Percentiles rank a stretch among this genome's conserved stretches.
phyloP scores from a whole-genome alignment of 2,329 filamentous ascomycete species.

The Cladosporium oxysporum region DNA sequence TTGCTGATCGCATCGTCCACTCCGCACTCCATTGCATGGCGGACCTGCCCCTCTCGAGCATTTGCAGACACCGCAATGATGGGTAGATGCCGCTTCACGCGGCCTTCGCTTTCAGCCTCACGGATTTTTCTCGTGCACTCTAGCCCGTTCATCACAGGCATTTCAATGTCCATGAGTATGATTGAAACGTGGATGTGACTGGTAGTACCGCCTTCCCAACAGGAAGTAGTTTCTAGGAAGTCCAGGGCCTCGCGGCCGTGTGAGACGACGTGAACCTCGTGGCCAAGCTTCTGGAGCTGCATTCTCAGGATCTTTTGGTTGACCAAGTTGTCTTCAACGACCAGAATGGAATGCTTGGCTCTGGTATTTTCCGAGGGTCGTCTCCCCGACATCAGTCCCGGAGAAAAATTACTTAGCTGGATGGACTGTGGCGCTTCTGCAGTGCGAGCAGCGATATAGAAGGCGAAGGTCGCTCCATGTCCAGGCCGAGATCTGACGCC shows the following conservation, averaged over 20 bases:
- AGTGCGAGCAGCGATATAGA: conserved; percentile 59
- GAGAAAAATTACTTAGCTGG: not conserved
- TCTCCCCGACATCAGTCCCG: not conserved
- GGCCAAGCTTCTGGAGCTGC: conserved; percentile 30
- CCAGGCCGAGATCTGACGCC: conserved; percentile 62
- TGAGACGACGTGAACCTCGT: conserved; percentile 28
- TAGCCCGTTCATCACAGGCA: conserved; percentile 36
- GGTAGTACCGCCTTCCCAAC: conserved; percentile 9
- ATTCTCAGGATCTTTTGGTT: conserved; percentile 34
- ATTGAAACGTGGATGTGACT: conserved; percentile 24
- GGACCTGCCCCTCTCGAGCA: conserved; percentile 32
- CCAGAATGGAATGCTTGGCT: conserved; percentile 17
- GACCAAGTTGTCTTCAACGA: conserved; percentile 35
- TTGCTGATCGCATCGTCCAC: conserved; percentile 31
- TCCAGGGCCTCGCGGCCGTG: conserved; percentile 34
- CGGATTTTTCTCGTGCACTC: conserved; percentile 31
- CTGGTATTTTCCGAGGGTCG: not conserved
- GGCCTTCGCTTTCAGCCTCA: conserved; percentile 27
- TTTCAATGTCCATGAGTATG: conserved; percentile 37
- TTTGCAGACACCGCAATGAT: conserved; percentile 37
- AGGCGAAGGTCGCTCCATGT: conserved; percentile 65
- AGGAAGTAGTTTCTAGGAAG: conserved; percentile 26
- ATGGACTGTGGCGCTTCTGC: not conserved
- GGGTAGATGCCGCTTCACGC: conserved; percentile 13
- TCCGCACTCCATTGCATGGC: conserved; percentile 29